A percentile compares a stretch with the other conserved stretches of the same genome.
Conservation (phyloP, 1,139 yeast species). For the Debaryomyces sp. region DNA sequence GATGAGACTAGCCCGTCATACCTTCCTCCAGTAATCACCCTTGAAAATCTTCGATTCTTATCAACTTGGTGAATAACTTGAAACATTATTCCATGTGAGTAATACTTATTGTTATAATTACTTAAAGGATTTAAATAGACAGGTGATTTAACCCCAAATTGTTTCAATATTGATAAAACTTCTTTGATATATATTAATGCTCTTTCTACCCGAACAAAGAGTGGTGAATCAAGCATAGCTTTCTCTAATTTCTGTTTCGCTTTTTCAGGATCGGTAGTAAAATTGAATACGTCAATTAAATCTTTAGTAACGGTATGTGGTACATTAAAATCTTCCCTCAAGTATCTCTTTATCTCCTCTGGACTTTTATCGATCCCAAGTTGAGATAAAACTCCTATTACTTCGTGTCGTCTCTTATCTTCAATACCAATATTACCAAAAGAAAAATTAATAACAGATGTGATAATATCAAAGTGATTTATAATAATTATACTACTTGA, state of each 20-base stretch:
- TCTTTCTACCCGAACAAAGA: slow-evolving; percentile 59
- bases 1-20: slow-evolving; percentile 73
- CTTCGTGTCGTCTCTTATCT: slow-evolving; percentile 64
- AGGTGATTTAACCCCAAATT: slow-evolving; percentile 49
- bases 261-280: slow-evolving; percentile 64
- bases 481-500: slow-evolving; percentile 59
- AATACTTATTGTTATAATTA: slow-evolving; percentile 79
- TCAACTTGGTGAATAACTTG: slow-evolving; percentile 71
- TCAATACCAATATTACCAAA: slow-evolving; percentile 73
- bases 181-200: slow-evolving; percentile 61
- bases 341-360: slow-evolving; percentile 63
- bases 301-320: slow-evolving; percentile 84
- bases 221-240: slow-evolving; percentile 75
- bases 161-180: slow-evolving; percentile 55
- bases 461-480: slow-evolving; percentile 80
- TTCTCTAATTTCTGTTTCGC: slow-evolving; percentile 66
- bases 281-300: slow-evolving; percentile 72
- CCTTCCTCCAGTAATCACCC: slow-evolving; percentile 91
- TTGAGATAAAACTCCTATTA: slow-evolving; percentile 73
- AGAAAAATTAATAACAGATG: slow-evolving; percentile 62
- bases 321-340: slow-evolving; percentile 71
- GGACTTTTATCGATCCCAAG: slow-evolving; percentile 70
- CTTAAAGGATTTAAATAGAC: slow-evolving; percentile 67
- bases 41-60: slow-evolving; percentile 37
- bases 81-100: slow-evolving; percentile 82